Evolutionary conservation across 352 stramenopile genomes (phyloP).

Genomic region (Globisporangium camurandrum): DNA sequence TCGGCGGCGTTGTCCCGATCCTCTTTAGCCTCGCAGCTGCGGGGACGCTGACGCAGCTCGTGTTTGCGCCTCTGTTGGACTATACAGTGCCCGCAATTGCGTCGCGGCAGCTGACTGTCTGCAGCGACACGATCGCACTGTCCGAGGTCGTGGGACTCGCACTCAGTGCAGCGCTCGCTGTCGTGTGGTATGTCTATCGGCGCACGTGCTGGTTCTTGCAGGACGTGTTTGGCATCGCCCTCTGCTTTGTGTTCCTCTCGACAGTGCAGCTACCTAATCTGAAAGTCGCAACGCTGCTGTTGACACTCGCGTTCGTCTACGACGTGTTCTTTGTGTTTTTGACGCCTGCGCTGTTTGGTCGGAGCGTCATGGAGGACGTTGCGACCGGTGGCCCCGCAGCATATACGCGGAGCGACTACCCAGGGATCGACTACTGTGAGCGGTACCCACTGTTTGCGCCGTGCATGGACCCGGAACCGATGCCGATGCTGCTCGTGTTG

Average conservation of each 20-base stretch:
- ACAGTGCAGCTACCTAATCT: conserved; percentile 90
- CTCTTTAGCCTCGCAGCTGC: conserved; percentile 57
- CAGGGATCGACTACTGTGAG: conserved; percentile 69
- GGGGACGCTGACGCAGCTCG: conserved; percentile 44
- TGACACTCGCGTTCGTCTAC: conserved; percentile 91
- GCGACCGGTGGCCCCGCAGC: conserved; percentile 81
- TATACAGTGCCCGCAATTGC: conserved; percentile 22
- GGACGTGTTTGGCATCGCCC: conserved; percentile 88
- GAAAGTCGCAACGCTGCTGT: conserved; percentile 83
- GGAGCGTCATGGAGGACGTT: conserved; percentile 92
- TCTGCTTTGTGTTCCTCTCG: conserved; percentile 90
- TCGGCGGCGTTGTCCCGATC: conserved; percentile 46
- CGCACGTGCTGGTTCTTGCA: conserved; percentile 82
- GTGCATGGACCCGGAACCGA: conserved; percentile 73
- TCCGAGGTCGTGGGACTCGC: conserved; percentile 44
- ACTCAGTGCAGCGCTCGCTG: conserved; percentile 23
- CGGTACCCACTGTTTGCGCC: conserved; percentile 48
- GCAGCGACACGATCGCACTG: conserved; percentile 29
- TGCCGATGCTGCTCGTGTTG: conserved; percentile 94
- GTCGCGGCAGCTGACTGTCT: conserved; percentile 27
- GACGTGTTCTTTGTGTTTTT: conserved; percentile 97
- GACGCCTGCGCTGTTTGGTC: conserved; percentile 83
- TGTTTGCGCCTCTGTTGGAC: conserved; percentile 34
- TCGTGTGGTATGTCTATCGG: conserved; percentile 59
- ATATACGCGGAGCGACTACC: conserved; percentile 58